Evolutionary conservation across 768 basidiomycete genomes (phyloP).

Genomic region (Megacollybia marginata): DNA sequence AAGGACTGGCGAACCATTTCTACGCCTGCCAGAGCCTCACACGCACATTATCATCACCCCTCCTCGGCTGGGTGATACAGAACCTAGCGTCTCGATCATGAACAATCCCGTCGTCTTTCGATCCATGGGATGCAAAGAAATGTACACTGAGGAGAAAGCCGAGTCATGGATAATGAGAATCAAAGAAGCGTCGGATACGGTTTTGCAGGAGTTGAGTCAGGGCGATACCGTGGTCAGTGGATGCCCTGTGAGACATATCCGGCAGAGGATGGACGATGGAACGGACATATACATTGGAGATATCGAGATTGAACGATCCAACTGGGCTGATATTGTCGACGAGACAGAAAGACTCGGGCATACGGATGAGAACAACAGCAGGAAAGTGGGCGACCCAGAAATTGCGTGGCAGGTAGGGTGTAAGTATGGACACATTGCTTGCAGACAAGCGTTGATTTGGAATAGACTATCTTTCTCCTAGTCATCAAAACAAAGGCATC

Average conservation of each 20-base stretch:
- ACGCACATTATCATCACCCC: conserved; percentile 42
- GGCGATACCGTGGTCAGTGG: conserved; percentile 15
- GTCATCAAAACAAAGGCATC: not conserved
- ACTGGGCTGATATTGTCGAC: conserved; percentile 21
- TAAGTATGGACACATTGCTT: conserved; percentile 15
- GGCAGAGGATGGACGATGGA: conserved; percentile 31
- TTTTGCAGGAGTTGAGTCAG: conserved; percentile 14
- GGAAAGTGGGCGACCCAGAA: conserved; percentile 32
- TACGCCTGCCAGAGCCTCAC: conserved; percentile 40
- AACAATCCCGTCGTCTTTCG: conserved; percentile 28
- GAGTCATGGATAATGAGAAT: conserved; percentile 11
- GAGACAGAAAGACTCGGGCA: conserved; percentile 14
- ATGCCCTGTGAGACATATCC: conserved; percentile 35
- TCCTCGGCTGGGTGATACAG: conserved; percentile 35
- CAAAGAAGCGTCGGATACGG: conserved; percentile 14
- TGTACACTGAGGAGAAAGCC: conserved; percentile 27
- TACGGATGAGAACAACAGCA: conserved; percentile 28
- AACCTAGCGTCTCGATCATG: conserved; percentile 23
- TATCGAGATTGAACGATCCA: conserved; percentile 21
- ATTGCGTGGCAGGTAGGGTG: conserved; percentile 48
- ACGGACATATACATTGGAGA: conserved; percentile 23
- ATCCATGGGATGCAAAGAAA: conserved; percentile 34
- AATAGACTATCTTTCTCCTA: not conserved
- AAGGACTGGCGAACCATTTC: conserved; percentile 39
- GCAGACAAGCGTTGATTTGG: not conserved